Base-by-base conservation (phyloP, 495 filamentous ascomycete species). In the Podospora comata region DNA sequence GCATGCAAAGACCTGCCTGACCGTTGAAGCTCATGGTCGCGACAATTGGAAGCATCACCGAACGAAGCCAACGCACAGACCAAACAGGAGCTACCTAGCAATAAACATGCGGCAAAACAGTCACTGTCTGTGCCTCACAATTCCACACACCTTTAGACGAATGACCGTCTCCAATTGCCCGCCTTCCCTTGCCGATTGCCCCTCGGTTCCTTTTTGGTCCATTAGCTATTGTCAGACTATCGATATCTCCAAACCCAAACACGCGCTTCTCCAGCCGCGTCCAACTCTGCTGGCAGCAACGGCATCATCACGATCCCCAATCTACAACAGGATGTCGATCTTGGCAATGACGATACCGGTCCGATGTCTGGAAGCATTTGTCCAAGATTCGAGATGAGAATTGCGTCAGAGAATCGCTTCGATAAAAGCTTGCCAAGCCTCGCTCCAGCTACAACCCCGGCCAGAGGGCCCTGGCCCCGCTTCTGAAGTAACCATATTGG, bases 21-120 rank as follows among this genome's bases (percentile, higher is more conserved):
- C 13, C 39, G 9, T 13, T 5, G 39, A 48, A 48, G 9, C 39
- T 48, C 13, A 48, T 11, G 39, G 15, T 11, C 9, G 15, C 39
- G 18, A 11, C 39, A 16, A 48, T 48, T 48, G 19, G 18, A 58
- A 58, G 23, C n/a, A 32, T 32, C 30, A 32, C 1, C 23, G 23
- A 28, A 23, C n/a, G 26, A 15, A 15, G 1, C 26, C 26, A 0
- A 16, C 59, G 68, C 64, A 70, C 68, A 70, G 59, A 70, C 64
- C 27, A 26, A 20, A 4, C 23, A 30, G 23, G 9, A 66, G 62
- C 62, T 61, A 54, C 39, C 34, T 39, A 58, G 62, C 61, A 53
- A 70, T 73, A 63, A 73, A 70, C 68, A 44, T 70, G 68, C 68
- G 63, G 71, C 71, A 70, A 59, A 70, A 62, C 23, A 63, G 54